Evolutionary conservation across 179 eudicot genomes (phyloP).

Genomic region (Sideroxylon spinosum): DNA sequence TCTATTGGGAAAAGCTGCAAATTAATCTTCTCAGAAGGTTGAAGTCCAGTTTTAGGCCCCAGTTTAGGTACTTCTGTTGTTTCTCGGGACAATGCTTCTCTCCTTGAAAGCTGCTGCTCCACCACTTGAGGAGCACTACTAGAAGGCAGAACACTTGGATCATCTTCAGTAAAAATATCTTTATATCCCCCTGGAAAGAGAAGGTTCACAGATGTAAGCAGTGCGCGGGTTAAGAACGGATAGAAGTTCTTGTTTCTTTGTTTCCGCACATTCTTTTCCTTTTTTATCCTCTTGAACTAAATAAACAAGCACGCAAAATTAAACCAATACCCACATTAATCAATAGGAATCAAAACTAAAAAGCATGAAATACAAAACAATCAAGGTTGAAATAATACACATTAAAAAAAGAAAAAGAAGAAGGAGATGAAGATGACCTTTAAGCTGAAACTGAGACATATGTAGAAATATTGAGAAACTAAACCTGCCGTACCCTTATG

Average conservation of each 20-base stretch:
- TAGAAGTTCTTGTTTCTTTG: not conserved
- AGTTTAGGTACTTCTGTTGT: constrained; percentile 5
- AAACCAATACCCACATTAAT: not conserved
- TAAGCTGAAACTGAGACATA: not conserved
- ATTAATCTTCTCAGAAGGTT: constrained; percentile 53
- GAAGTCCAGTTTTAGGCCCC: constrained; percentile 20
- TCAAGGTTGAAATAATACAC: not conserved
- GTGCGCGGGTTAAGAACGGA: not conserved
- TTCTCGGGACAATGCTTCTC: not conserved
- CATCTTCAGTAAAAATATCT: constrained; percentile 8
- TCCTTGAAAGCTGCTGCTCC: constrained; percentile 16
- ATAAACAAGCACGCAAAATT: not conserved
- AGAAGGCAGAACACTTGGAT: constrained; percentile 20
- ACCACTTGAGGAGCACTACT: constrained; percentile 18
- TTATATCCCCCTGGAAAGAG: constrained; percentile 14
- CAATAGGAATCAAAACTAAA: not conserved
- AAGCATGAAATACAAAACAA: not conserved
- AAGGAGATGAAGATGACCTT: not conserved
- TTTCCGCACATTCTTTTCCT: not conserved
- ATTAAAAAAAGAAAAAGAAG: too few relatives aligned
- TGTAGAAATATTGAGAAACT: constrained; percentile 9
- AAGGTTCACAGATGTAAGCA: constrained; percentile 8
- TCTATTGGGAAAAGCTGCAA: constrained; percentile 89
- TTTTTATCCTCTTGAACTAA: not conserved
- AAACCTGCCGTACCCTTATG: constrained; percentile 26